Percentiles rank a stretch among this genome's conserved stretches.
Evolutionary conservation across 352 stramenopile genomes (phyloP).

Genomic region (Phytophthora nicotianae): DNA sequence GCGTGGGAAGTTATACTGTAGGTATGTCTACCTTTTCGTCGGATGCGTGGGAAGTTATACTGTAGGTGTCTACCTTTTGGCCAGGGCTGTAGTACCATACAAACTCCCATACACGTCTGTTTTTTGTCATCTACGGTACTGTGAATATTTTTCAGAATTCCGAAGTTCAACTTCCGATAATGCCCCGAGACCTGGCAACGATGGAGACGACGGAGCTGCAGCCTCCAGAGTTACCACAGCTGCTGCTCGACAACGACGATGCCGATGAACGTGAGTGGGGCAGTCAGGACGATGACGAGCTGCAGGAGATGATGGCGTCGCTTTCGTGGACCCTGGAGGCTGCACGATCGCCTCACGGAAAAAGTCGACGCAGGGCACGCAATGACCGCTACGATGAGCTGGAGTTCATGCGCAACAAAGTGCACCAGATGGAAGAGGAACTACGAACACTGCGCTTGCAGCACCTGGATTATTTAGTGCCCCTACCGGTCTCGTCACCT

Average conservation of each 20-base stretch:
- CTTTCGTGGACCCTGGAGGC: constrained; percentile 4
- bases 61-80: too few species aligned
- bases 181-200: too few species aligned
- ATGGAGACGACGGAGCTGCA: constrained; percentile 1
- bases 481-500: constrained; percentile 12
- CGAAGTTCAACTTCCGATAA: too few species aligned
- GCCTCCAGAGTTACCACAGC: constrained; percentile 12
- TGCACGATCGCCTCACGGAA: constrained; percentile 4
- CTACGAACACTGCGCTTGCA: constrained; percentile 21
- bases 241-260: constrained; percentile 23
- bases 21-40: too few species aligned
- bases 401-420: constrained; percentile 38
- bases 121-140: too few species aligned
- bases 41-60: too few species aligned
- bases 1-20: too few species aligned
- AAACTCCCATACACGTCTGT: too few species aligned
- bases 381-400: constrained; percentile 40
- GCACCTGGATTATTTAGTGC: constrained; percentile 16
- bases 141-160: too few species aligned
- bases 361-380: constrained; percentile 26
- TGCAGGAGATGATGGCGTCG: constrained; percentile 32
- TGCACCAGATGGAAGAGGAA: constrained; percentile 43
- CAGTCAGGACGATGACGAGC: constrained; percentile 15
- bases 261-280: constrained; percentile 2
- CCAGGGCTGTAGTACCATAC: too few species aligned